Evolutionary conservation across 169 alveolate species (phyloP).

Genomic region (Cryptosporidium canis): DNA sequence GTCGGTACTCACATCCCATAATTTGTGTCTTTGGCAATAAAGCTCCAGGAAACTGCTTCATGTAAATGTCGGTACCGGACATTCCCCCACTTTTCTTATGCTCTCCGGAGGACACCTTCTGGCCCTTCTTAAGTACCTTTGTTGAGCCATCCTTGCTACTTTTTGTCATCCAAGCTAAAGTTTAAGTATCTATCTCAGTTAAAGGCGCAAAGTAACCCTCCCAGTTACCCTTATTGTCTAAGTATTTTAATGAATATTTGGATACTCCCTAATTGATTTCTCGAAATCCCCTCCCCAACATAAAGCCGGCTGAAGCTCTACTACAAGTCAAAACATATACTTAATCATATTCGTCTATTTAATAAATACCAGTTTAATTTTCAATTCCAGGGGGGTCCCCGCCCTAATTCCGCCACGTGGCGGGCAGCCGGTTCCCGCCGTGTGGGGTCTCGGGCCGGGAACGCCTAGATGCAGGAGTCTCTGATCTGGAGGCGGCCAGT

Average conservation of each 20-base stretch:
- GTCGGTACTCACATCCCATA: constrained; percentile 68
- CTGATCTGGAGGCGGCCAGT: too few relatives aligned
- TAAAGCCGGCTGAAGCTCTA: too few relatives aligned
- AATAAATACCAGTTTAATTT: too few relatives aligned
- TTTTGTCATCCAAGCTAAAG: constrained; percentile 28
- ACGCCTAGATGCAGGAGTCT: too few relatives aligned
- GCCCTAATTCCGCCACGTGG: too few relatives aligned
- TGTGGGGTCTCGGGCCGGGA: too few relatives aligned
- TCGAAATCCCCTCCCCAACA: neutral
- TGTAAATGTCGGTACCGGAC: constrained; percentile 43
- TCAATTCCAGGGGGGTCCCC: too few relatives aligned
- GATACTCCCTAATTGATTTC: neutral
- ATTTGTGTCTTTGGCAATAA: constrained; percentile 60
- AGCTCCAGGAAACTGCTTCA: constrained; percentile 66
- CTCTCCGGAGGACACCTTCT: constrained; percentile 57
- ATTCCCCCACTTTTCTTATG: constrained; percentile 16
- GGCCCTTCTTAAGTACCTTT: constrained; percentile 48
- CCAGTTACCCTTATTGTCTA: neutral
- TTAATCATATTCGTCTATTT: too few relatives aligned
- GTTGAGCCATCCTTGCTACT: constrained; percentile 37
- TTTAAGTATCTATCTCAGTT: neutral
- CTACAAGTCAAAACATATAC: too few relatives aligned
- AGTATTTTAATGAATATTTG: neutral
- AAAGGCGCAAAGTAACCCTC: neutral
- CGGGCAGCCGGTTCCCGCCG: too few relatives aligned